Evolutionary conservation across 352 stramenopile genomes (phyloP).

Genomic region (Phytopythium ostracodes): DNA sequence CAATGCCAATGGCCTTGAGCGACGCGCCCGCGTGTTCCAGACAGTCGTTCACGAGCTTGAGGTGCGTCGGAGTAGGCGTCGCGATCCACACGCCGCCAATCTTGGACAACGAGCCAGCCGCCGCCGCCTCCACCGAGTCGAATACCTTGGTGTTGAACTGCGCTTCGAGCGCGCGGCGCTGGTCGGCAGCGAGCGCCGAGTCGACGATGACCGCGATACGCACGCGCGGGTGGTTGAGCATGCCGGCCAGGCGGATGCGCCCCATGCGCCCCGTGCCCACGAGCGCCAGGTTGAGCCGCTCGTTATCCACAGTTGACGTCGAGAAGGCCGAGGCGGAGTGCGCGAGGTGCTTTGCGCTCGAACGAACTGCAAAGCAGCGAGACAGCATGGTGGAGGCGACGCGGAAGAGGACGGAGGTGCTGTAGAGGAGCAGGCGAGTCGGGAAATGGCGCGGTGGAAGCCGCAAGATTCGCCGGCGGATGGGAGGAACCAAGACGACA

Average conservation of each 20-base stretch:
- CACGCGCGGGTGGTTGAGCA: conserved; percentile 49
- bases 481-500: too few species aligned
- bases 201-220: conserved; percentile 66
- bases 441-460: neutral
- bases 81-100: conserved; percentile 73
- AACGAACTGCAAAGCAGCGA: conserved; percentile 6
- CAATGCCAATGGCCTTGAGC: conserved; percentile 57
- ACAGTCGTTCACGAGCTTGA: conserved; percentile 41
- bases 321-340: conserved; percentile 9
- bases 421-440: neutral
- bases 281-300: conserved; percentile 49
- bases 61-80: conserved; percentile 68
- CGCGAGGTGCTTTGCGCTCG: neutral
- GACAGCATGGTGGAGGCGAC: conserved; percentile 8
- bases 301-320: neutral
- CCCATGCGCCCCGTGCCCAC: conserved; percentile 77
- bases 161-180: conserved; percentile 22
- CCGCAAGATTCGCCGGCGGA: neutral
- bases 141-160: conserved; percentile 47
- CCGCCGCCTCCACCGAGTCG: conserved; percentile 26
- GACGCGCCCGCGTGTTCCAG: conserved; percentile 10
- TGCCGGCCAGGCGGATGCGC: conserved; percentile 53
- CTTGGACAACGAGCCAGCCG: conserved; percentile 11
- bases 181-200: conserved; percentile 17
- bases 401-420: neutral